Percentiles rank a stretch among this genome's conserved stretches.
Conservation (phyloP, 2,329 filamentous ascomycete genomes). For the Massarina eburnea region DNA sequence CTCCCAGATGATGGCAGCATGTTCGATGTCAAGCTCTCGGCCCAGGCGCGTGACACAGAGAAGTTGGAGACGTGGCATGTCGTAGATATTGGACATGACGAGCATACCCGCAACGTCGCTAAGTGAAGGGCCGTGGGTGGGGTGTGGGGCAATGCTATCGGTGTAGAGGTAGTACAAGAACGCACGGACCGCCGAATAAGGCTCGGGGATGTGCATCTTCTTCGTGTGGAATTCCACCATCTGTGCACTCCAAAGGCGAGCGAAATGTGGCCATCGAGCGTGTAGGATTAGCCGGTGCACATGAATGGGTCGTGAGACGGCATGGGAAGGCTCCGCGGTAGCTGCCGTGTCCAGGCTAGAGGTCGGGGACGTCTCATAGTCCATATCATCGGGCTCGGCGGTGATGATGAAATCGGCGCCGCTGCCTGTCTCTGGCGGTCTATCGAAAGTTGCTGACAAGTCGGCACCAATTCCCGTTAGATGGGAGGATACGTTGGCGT, state of each 20-base stretch:
- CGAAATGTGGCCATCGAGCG: slow-evolving; percentile 95
- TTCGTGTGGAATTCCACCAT: slow-evolving; percentile 98
- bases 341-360: slow-evolving; percentile 47
- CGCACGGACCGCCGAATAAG: slow-evolving; percentile 88
- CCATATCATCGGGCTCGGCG: slow-evolving; percentile 74
- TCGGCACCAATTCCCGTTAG: slow-evolving; percentile 76
- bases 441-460: slow-evolving; percentile 83
- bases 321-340: slow-evolving; percentile 22
- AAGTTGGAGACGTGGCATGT: slow-evolving; percentile 88
- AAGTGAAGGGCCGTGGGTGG: slow-evolving; percentile 58
- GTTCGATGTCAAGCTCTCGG: slow-evolving; percentile 89
- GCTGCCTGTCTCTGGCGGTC: slow-evolving; percentile 78
- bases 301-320: slow-evolving; percentile 81
- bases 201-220: slow-evolving; percentile 96
- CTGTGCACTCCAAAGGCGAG: slow-evolving; percentile 84
- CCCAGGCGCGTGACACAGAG: slow-evolving; percentile 88
- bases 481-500: slow-evolving; percentile 54
- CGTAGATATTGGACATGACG: slow-evolving; percentile 97
- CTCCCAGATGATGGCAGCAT: slow-evolving; percentile 96
- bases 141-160: slow-evolving; percentile 69
- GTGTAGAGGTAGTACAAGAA: slow-evolving; percentile 98
- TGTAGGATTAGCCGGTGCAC: slow-evolving; percentile 94
- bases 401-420: slow-evolving; percentile 92
- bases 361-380: slow-evolving; percentile 61
- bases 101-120: slow-evolving; percentile 89